Percentiles rank a stretch among this genome's conserved stretches.
phyloP scores from a whole-genome alignment of 192 early-diverging fungal species.

The Linderina pennispora region DNA sequence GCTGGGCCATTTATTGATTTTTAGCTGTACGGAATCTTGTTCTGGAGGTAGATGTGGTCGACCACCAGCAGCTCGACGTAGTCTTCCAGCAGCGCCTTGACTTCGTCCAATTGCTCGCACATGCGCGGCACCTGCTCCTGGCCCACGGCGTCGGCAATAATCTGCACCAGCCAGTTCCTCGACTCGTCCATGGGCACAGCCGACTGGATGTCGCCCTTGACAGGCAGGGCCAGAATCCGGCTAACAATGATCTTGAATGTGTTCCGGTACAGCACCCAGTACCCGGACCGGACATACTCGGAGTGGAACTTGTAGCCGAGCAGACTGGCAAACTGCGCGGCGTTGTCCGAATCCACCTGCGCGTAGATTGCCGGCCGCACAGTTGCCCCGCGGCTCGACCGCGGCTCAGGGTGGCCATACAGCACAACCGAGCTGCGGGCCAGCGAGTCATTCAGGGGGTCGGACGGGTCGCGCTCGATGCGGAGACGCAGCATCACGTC shows the following conservation, averaged over 20 bases:
- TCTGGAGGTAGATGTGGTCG: conserved; percentile 46
- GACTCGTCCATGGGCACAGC: conserved; percentile 39
- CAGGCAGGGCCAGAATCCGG: conserved; percentile 50
- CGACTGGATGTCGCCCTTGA: conserved; percentile 44
- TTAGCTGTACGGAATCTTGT: conserved; percentile 40
- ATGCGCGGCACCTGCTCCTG: conserved; percentile 47
- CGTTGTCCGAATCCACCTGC: conserved; percentile 56
- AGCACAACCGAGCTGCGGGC: conserved; percentile 57
- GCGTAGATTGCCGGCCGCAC: conserved; percentile 61
- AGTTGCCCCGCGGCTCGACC: conserved; percentile 51
- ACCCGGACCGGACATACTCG: conserved; percentile 60
- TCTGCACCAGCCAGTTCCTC: conserved; percentile 58
- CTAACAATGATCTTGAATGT: conserved; percentile 53
- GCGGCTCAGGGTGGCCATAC: conserved; percentile 67
- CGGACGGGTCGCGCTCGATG: conserved; percentile 42
- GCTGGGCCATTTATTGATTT: too few species aligned
- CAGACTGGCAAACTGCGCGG: conserved; percentile 58
- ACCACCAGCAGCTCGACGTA: conserved; percentile 49
- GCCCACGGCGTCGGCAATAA: conserved; percentile 43
- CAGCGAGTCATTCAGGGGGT: conserved; percentile 30
- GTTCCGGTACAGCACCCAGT: conserved; percentile 53
- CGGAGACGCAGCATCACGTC: conserved; percentile 63
- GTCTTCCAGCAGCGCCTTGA: conserved; percentile 48
- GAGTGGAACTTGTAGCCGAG: conserved; percentile 69
- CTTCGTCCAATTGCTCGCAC: conserved; percentile 47